These are phyloP conservation scores for Sporothrix pseudoabietina DNA, from an alignment of 2,329 filamentous ascomycete species.

Conservation along the genomic window DNA sequence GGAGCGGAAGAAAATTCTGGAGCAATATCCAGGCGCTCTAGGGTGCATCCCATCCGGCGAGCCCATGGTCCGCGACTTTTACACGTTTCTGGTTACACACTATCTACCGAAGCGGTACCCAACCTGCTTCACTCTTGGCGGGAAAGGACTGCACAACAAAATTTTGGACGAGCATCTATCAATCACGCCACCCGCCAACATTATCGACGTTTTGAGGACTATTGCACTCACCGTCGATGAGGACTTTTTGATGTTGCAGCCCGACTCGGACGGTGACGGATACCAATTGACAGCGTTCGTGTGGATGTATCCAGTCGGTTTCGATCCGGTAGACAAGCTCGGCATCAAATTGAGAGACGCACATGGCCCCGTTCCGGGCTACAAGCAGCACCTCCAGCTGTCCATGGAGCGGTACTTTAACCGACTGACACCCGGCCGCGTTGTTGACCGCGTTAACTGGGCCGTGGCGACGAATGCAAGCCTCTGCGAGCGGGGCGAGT, in stretches of 20 bases:
- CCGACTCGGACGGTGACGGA: slow-evolving; percentile 28
- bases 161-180: slow-evolving; percentile 23
- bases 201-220: slow-evolving; percentile 7
- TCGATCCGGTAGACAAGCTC: slow-evolving; percentile 32
- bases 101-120: slow-evolving; percentile 32
- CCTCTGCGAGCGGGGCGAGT: slow-evolving; percentile 33
- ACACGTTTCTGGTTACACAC: slow-evolving; percentile 29
- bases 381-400: slow-evolving; percentile 32
- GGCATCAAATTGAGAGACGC: slow-evolving; percentile 30
- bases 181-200: slow-evolving; percentile 9
- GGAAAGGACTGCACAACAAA: slow-evolving; percentile 21
- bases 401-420: slow-evolving; percentile 33
- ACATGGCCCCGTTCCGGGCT: slow-evolving; percentile 31
- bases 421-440: slow-evolving; percentile 25
- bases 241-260: slow-evolving; percentile 33
- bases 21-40: slow-evolving; percentile 28
- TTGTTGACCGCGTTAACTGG: slow-evolving; percentile 33
- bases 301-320: slow-evolving; percentile 32
- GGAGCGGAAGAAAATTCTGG: slow-evolving; percentile 30
- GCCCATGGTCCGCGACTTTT: slow-evolving; percentile 32
- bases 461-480: slow-evolving; percentile 30
- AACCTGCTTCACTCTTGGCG: slow-evolving; percentile 16
- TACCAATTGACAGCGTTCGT: slow-evolving; percentile 31
- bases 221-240: slow-evolving; percentile 32
- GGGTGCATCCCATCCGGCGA: slow-evolving; percentile 28